Base-by-base conservation (phyloP, 345 rosid species). In the Geranium brycei region DNA sequence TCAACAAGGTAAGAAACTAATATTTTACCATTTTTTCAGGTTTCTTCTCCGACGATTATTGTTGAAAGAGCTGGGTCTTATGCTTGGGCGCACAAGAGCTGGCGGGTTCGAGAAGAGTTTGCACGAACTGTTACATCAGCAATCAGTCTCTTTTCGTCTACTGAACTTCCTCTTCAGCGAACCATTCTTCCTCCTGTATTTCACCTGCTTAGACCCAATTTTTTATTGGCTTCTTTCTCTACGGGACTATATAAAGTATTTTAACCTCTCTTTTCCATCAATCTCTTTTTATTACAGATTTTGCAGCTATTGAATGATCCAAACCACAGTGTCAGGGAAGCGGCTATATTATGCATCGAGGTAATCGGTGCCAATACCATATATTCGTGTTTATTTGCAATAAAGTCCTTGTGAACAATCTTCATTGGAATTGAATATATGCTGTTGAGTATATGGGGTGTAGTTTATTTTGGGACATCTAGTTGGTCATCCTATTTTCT, bases 91-190 rank as follows among this genome's bases (percentile, higher is more conserved):
- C 95, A 93, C 77, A 88, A 67, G 79, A 93, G 97, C 78, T 93
- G 99, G 99, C 87, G 99, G 75, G 85, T 93, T 19, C 76, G 99
- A 53, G 96, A 93, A 77, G 97, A 93, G 80, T 93, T 93, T 78
- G 88, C 91, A 2, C 85, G 95, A 60, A 93, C 99, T 62, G 96
- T 93, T 31, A 90, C 97, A 31, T 88, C 97, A 0, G 92, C 97
- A 0, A 91, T 88, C 65, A 76, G 83, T 78, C 97, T 93, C 79
- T 91, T 93, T 72, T 81, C 91, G n/a, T 81, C 99, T 41, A 90
- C 97, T 1, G 99, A 93, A 75, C 95, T 93, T 66, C 91, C 99
- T 59, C 95, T 93, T 66, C 99, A 93, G 70, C 85, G 99, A 65
- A 92, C 87, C 64, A 91, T 93, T 69, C 96, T 93, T 65, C 89